Evolutionary conservation across 306 rosid genomes (phyloP).

Genomic region (Vigna unguiculata): DNA sequence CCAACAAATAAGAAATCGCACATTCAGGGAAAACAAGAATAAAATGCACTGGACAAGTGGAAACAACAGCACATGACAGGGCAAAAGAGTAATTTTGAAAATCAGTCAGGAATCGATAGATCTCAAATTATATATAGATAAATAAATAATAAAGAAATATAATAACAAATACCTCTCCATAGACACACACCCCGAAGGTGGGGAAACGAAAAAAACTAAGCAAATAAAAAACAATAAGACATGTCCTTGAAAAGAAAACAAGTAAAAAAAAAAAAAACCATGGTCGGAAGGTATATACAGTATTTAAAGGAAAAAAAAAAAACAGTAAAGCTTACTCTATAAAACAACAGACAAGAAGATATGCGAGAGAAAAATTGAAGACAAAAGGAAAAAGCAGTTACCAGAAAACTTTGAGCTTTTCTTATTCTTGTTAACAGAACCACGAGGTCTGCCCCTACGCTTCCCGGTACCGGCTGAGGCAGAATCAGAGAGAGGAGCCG

Average conservation of each 20-base stretch:
- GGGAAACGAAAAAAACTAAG: background rate
- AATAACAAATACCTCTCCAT: background rate
- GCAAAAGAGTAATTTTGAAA: constrained; percentile 49
- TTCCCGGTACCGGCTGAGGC: constrained; percentile 53
- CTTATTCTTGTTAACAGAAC: constrained; percentile 73
- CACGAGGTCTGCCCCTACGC: constrained; percentile 77
- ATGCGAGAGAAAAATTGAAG: background rate
- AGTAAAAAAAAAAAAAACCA: constrained; percentile 9
- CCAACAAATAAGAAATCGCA: constrained; percentile 29
- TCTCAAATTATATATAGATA: constrained; percentile 26
- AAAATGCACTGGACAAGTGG: constrained; percentile 8
- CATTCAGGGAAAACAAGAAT: constrained; percentile 37
- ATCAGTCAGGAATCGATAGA: constrained; percentile 30
- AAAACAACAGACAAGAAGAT: background rate
- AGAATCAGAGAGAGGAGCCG: constrained; percentile 40
- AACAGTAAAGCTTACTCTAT: background rate
- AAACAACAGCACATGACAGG: constrained; percentile 41
- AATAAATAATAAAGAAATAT: background rate
- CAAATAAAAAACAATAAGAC: background rate
- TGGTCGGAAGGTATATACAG: background rate
- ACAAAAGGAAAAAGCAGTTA: constrained; percentile 31
- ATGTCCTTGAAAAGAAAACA: constrained; percentile 23
- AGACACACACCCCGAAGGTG: background rate
- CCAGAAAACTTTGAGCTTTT: constrained; percentile 52
- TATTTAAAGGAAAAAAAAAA: background rate